Base-by-base conservation (phyloP, 2,329 filamentous ascomycete genomes). In the Fusarium nodosum region DNA sequence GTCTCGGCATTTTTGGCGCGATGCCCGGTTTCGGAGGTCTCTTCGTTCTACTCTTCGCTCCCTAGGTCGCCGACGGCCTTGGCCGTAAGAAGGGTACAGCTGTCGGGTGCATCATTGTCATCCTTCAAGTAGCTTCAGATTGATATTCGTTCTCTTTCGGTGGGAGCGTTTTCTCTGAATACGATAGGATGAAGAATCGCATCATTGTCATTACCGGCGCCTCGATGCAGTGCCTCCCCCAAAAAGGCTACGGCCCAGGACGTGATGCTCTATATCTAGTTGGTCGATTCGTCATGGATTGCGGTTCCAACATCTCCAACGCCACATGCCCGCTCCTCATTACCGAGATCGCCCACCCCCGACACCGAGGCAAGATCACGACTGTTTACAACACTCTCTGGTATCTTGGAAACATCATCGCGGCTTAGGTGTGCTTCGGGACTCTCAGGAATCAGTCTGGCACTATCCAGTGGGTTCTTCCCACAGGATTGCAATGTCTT, bases 311-410 rank as follows among this genome's bases (percentile, higher is more conserved):
- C 15, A 73, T 74, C 5, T 68, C 72, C 22, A 73, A 73, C 42
- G 72, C 61, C 5, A 72, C 72, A 0, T 73, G 70, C n/a, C 72
- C 72, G 3, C 52, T 74, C 0, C 64, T 74, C 28, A 74, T 74
- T 20, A 74, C 72, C 22, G 72, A 74, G 11, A 57, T 74, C 20
- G 42, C 72, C 2, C 70, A 74, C 5, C 73, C 73, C 0, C 53
- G 60, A 5, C 72, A 75, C 2, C 64, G 73, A 39, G 73, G 71
- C 3, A 63, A 42, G 5, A 59, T 75, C 8, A 75, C 72, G 6
- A 72, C 72, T 1, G 56, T 75, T 2, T 75, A 75, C 9, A 75
- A 75, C 26, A 74, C 72, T 0, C 56, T 73, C 4, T 74, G 71
- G 69, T 73, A 74, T 18, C 55, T 75, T 5, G 73, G 73, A 0